phyloP scores from a whole-genome alignment of 2,329 filamentous ascomycete species.

The Sporothrix schenckii region DNA sequence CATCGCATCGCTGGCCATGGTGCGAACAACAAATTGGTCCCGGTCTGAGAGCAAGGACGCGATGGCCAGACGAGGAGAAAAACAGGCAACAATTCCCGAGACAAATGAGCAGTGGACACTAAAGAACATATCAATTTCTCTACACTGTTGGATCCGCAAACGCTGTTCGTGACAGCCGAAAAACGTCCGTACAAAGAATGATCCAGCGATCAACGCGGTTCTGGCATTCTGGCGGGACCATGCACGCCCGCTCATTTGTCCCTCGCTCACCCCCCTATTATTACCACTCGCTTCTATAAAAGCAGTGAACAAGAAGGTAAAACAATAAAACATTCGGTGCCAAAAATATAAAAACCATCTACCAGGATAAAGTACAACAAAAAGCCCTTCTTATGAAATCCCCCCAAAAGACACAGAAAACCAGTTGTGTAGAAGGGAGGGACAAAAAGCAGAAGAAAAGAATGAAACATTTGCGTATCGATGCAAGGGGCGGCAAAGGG shows the following conservation, averaged over 20 bases:
- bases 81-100: neutral
- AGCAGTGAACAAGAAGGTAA: neutral
- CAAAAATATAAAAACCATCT: slow-evolving; percentile 1
- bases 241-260: no score
- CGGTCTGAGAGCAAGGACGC: neutral
- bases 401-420: neutral
- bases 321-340: slow-evolving; percentile 11
- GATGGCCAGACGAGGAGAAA: neutral
- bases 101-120: neutral
- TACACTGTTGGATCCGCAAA: neutral
- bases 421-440: neutral
- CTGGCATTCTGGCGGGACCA: no score
- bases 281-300: slow-evolving; percentile 14
- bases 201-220: neutral
- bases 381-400: neutral
- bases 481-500: neutral
- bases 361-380: neutral
- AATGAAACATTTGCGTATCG: neutral
- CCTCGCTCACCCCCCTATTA: no score
- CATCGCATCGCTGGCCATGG: no score
- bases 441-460: neutral
- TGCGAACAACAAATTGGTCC: neutral
- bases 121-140: neutral
- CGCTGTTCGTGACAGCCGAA: neutral
- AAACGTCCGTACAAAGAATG: neutral